Conservation (phyloP, 139 green algal genomes). For the Gonium pectorale region DNA sequence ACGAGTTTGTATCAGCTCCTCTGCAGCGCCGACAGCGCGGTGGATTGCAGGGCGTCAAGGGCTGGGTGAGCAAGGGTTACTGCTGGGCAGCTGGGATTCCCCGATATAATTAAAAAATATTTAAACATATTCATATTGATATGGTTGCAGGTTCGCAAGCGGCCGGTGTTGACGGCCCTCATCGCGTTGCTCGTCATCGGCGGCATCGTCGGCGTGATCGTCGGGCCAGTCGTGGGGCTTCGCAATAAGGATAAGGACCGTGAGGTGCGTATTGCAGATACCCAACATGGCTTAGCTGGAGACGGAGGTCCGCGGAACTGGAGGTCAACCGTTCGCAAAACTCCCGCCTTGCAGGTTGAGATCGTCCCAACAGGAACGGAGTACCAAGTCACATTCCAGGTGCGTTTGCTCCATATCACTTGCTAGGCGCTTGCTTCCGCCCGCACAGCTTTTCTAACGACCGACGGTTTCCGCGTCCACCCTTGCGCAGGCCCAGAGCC, state of each 20-base stretch:
- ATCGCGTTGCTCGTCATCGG: not conserved
- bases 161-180: not conserved
- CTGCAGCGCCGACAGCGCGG: too few species aligned
- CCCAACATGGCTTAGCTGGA: not conserved
- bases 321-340: not conserved
- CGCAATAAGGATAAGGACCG: not conserved
- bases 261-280: not conserved
- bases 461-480: not conserved
- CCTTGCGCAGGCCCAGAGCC: not conserved
- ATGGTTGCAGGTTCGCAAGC: not conserved
- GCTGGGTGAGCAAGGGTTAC: not conserved
- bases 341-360: not conserved
- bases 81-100: not conserved
- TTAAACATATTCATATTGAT: not conserved
- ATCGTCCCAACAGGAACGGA: not conserved
- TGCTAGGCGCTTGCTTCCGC: not conserved
- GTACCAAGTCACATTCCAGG: slow-evolving; percentile 2
- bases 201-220: not conserved
- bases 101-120: not conserved
- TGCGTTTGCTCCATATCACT: not conserved
- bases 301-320: not conserved
- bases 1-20: too few species aligned
- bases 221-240: not conserved
- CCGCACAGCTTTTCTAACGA: not conserved
- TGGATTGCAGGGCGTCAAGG: not conserved